These are phyloP conservation scores for Biscutella auriculata DNA, from an alignment of 441 rosid species.

Conservation along the genomic window DNA sequence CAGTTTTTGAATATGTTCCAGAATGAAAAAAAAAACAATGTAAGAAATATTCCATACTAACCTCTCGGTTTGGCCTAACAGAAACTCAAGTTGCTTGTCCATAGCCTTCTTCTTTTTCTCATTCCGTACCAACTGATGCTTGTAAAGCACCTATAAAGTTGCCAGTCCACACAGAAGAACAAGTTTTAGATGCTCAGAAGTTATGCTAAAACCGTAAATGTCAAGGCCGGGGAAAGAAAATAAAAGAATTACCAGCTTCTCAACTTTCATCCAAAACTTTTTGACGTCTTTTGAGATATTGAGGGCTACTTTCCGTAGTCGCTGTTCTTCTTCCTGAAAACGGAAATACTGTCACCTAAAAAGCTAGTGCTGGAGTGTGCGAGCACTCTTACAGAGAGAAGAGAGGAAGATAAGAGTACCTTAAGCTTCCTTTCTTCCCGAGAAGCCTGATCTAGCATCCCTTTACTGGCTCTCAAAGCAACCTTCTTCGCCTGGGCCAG, in stretches of 20 bases:
- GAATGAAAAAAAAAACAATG: not conserved
- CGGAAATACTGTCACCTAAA: not conserved
- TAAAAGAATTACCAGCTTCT: conserved; percentile 69
- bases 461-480: conserved; percentile 93
- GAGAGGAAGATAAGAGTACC: conserved; percentile 33
- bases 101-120: conserved; percentile 95
- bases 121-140: conserved; percentile 90
- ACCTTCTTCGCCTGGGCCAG: conserved; percentile 89
- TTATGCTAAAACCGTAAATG: not conserved
- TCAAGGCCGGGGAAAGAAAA: not conserved
- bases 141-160: conserved; percentile 69
- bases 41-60: conserved; percentile 10
- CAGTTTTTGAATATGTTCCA: not conserved
- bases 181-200: conserved; percentile 5
- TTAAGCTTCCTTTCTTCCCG: conserved; percentile 91
- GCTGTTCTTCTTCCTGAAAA: conserved; percentile 87
- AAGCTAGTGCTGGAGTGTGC: not conserved
- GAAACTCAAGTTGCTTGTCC: conserved; percentile 95
- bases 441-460: conserved; percentile 87
- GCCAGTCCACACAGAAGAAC: conserved; percentile 5
- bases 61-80: conserved; percentile 99
- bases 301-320: conserved; percentile 77
- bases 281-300: conserved; percentile 92
- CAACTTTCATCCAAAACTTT: conserved; percentile 95
- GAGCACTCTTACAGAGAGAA: not conserved